Percentiles rank a stretch among this genome's conserved stretches.
These are phyloP conservation scores for Tephrocybe sp. DNA, from an alignment of 768 basidiomycete species.

Conservation along the genomic window DNA sequence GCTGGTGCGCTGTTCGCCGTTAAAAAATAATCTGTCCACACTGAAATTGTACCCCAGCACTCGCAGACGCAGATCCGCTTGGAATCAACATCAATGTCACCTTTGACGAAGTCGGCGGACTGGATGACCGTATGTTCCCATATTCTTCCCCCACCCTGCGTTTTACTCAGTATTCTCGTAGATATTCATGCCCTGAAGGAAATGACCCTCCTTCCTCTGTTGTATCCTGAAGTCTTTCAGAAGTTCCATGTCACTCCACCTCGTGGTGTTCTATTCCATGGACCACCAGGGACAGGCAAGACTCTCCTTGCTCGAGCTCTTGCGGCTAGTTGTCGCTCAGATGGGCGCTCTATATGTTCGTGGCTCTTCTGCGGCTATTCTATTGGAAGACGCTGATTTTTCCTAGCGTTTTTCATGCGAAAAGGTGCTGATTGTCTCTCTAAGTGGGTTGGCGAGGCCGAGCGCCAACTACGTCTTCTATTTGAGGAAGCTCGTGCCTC, in stretches of 20 bases:
- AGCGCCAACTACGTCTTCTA: constrained; percentile 88
- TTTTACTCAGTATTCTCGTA: constrained; percentile 25
- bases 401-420: constrained; percentile 96
- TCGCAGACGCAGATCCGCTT: constrained; percentile 94
- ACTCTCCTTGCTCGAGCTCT: constrained; percentile 92
- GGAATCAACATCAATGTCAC: constrained; percentile 92
- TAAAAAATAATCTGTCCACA: constrained; percentile 6
- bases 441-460: constrained; percentile 99
- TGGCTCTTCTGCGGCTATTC: constrained; percentile 11
- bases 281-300: constrained; percentile 98
- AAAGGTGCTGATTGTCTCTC: constrained; percentile 97
- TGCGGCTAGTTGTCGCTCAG: constrained; percentile 85
- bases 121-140: constrained; percentile 78
- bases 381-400: neutral
- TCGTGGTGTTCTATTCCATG: constrained; percentile 94
- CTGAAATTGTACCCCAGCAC: constrained; percentile 40
- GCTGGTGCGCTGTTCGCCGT: constrained; percentile 37
- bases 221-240: constrained; percentile 97
- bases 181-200: constrained; percentile 97
- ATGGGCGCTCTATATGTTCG: constrained; percentile 86
- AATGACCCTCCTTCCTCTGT: constrained; percentile 92
- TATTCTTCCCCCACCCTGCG: neutral
- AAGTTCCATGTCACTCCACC: constrained; percentile 93
- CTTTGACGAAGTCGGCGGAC: constrained; percentile 94
- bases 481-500: constrained; percentile 93